Conservation (phyloP, 1,139 yeast genomes). For the Saccharomyces hybrid region DNA sequence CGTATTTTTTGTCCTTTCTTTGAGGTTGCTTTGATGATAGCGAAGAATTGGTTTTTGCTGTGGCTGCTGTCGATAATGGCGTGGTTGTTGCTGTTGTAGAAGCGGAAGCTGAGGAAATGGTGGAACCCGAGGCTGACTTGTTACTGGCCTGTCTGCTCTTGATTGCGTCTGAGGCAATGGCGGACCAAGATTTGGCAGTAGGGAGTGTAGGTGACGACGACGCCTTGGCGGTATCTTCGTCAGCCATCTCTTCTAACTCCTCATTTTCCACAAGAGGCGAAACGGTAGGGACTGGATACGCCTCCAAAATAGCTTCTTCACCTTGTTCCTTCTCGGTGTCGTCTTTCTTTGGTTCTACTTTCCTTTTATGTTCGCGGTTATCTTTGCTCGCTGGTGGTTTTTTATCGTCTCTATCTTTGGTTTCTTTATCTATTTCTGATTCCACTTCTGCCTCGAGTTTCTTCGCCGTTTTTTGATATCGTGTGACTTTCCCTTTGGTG, state of each 20-base stretch:
- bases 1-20: slow-evolving; percentile 31
- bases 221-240: slow-evolving; percentile 2
- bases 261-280: slow-evolving; percentile 2
- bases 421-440: background rate
- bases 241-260: background rate
- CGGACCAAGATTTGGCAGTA: slow-evolving; percentile 30
- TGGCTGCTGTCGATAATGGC: slow-evolving; percentile 7
- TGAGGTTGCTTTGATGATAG: slow-evolving; percentile 13
- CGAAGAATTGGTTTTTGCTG: slow-evolving; percentile 9
- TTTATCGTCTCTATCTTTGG: background rate
- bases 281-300: background rate
- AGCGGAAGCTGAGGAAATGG: slow-evolving; percentile 1
- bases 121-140: slow-evolving; percentile 8
- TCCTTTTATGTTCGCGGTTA: slow-evolving; percentile 4
- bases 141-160: slow-evolving; percentile 15
- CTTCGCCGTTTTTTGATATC: background rate
- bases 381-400: slow-evolving; percentile 2
- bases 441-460: slow-evolving; percentile 1
- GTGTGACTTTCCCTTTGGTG: background rate
- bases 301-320: slow-evolving; percentile 3
- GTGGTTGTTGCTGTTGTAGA: slow-evolving; percentile 9
- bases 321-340: slow-evolving; percentile 7
- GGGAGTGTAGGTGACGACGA: slow-evolving; percentile 13
- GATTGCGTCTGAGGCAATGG: slow-evolving; percentile 29
- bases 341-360: background rate